Evolutionary conservation across 2,329 filamentous ascomycete genomes (phyloP).

Genomic region (Colletotrichum cuscutae): DNA sequence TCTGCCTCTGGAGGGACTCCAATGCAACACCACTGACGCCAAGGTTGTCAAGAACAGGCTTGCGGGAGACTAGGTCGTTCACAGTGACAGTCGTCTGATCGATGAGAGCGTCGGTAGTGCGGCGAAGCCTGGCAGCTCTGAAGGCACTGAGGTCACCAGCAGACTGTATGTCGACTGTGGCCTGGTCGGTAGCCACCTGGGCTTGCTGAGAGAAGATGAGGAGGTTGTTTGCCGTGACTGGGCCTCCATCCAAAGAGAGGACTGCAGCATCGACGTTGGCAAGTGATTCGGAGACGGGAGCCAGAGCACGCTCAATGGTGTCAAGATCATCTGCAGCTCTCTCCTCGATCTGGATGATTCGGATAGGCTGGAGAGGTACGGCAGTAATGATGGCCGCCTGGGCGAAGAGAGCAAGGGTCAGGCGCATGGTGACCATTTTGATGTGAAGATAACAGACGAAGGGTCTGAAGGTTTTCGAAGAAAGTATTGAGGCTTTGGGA

Average conservation of each 20-base stretch:
- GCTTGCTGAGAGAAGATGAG: slow-evolving; percentile 25
- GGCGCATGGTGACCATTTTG: slow-evolving; percentile 14
- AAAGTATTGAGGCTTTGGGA: slow-evolving; percentile 11
- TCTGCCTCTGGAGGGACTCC: slow-evolving; percentile 38
- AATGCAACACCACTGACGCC: slow-evolving; percentile 39
- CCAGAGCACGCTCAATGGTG: slow-evolving; percentile 19
- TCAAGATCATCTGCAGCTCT: slow-evolving; percentile 15
- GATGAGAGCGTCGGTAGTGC: slow-evolving; percentile 37
- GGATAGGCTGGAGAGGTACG: not conserved
- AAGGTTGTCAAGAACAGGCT: slow-evolving; percentile 40
- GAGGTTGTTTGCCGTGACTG: slow-evolving; percentile 29
- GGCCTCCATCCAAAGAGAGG: slow-evolving; percentile 19
- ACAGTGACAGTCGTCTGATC: slow-evolving; percentile 38
- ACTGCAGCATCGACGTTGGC: slow-evolving; percentile 22
- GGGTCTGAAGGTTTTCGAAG: slow-evolving; percentile 12
- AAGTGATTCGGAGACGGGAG: slow-evolving; percentile 19
- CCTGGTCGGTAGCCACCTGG: slow-evolving; percentile 34
- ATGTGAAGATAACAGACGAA: slow-evolving; percentile 13
- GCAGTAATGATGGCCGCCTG: slow-evolving; percentile 23
- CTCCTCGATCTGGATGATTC: not conserved
- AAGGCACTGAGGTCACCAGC: slow-evolving; percentile 35
- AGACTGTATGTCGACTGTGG: slow-evolving; percentile 41
- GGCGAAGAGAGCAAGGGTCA: slow-evolving; percentile 25
- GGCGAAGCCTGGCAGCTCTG: slow-evolving; percentile 37
- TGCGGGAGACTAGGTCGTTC: slow-evolving; percentile 38